Evolutionary conservation across 805 yeast genomes (phyloP).

Genomic region (Wickerhamomyces alni): DNA sequence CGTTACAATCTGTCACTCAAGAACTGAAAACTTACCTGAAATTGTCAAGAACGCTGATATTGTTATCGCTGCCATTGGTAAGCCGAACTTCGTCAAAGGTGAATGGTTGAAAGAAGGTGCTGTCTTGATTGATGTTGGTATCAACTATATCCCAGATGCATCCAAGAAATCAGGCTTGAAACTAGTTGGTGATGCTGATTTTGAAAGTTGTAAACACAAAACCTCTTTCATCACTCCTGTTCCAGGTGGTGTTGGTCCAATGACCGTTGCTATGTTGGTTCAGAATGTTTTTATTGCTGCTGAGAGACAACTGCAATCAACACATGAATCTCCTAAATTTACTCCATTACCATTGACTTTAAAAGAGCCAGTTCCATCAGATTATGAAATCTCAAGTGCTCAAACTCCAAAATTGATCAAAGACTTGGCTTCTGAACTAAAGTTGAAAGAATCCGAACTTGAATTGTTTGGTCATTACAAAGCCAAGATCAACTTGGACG

Average conservation of each 20-base stretch:
- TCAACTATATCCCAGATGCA: conserved; percentile 64
- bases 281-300: conserved; percentile 70
- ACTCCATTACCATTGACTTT: conserved; percentile 53
- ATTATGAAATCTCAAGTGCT: conserved; percentile 69
- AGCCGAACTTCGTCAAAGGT: conserved; percentile 63
- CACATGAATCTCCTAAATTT: conserved; percentile 22
- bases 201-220: conserved; percentile 43
- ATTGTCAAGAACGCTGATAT: conserved; percentile 61
- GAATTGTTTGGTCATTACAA: conserved; percentile 73
- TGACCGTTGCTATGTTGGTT: conserved; percentile 82
- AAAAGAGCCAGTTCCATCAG: conserved; percentile 71
- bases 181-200: conserved; percentile 77
- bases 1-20: conserved; percentile 70
- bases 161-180: conserved; percentile 62
- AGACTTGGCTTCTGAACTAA: conserved; percentile 64
- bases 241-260: conserved; percentile 91
- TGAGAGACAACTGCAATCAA: conserved; percentile 32
- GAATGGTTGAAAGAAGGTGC: conserved; percentile 68
- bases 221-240: conserved; percentile 77
- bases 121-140: conserved; percentile 78
- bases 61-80: conserved; percentile 74
- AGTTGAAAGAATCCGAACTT: conserved; percentile 58
- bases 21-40: conserved; percentile 46
- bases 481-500: conserved; percentile 65
- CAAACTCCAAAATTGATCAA: conserved; percentile 68